Evolutionary conservation across 2,329 filamentous ascomycete genomes (phyloP).

Genomic region (Pleoardoris graminearum): DNA sequence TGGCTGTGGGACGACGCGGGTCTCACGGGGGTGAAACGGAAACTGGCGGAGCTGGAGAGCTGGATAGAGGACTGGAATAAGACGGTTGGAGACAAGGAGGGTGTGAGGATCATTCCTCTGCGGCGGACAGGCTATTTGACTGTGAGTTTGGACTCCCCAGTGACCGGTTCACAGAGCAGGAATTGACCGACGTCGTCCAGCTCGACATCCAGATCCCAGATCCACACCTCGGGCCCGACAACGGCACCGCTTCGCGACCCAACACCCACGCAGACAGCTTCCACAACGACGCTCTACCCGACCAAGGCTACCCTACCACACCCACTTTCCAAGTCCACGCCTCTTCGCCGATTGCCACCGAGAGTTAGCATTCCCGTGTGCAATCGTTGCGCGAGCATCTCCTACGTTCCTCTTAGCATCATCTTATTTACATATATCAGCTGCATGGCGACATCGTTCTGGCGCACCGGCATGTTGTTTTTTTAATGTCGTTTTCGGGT

Average conservation of each 20-base stretch:
- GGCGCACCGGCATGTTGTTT: background rate
- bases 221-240: constrained; percentile 63
- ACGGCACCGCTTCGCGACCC: constrained; percentile 25
- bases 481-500: background rate
- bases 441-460: background rate
- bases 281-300: constrained; percentile 11
- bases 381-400: background rate
- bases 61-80: constrained; percentile 89
- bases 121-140: constrained; percentile 87
- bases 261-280: constrained; percentile 33
- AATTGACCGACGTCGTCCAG: constrained; percentile 47
- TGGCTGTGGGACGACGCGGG: constrained; percentile 96
- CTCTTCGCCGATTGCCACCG: constrained; percentile 28
- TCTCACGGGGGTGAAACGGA: constrained; percentile 72
- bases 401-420: background rate
- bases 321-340: constrained; percentile 37
- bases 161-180: no score
- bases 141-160: constrained; percentile 52
- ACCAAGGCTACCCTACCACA: constrained; percentile 28
- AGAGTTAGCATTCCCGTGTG: constrained; percentile 19
- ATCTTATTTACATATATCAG: background rate
- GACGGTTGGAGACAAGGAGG: constrained; percentile 61
- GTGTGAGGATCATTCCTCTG: constrained; percentile 76
- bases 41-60: constrained; percentile 69
- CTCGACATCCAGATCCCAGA: constrained; percentile 82